Percentiles rank a stretch among this genome's conserved stretches.
phyloP scores from a whole-genome alignment of 176 grass and related monocot species.

The Bonia amplexicaulis region DNA sequence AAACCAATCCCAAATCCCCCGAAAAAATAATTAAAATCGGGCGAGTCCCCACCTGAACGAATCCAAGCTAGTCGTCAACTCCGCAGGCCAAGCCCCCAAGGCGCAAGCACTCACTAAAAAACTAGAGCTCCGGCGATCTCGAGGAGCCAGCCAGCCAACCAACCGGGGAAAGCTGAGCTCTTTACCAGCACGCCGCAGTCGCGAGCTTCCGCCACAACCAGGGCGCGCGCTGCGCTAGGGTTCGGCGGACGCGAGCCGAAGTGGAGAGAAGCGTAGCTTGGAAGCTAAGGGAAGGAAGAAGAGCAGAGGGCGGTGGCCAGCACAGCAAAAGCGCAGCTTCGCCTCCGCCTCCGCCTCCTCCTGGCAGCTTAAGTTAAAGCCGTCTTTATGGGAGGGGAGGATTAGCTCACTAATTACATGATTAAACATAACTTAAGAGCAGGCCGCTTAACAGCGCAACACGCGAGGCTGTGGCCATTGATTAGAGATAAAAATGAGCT shows the following conservation, averaged over 20 bases:
- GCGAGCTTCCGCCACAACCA: not conserved
- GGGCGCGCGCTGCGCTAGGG: not conserved
- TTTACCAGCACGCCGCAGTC: constrained; percentile 13
- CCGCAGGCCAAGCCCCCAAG: not conserved
- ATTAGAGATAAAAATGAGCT: not conserved
- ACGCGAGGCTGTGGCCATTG: not conserved
- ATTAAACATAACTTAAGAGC: not conserved
- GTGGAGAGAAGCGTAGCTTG: constrained; percentile 4
- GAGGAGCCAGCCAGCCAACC: not conserved
- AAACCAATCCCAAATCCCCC: not conserved
- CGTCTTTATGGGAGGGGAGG: not conserved
- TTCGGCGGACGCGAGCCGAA: not conserved
- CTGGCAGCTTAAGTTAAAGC: not conserved
- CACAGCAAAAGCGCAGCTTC: not conserved
- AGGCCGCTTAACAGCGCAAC: not conserved
- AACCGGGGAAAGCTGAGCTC: not conserved
- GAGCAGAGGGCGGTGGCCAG: not conserved
- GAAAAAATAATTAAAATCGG: not conserved
- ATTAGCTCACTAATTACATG: not conserved
- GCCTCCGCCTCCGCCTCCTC: not conserved
- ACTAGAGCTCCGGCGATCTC: not conserved
- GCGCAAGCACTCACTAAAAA: not conserved
- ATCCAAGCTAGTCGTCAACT: not conserved
- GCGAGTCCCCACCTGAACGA: not conserved
- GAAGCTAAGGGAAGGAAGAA: not conserved